These are phyloP conservation scores for Podospora australis DNA, from an alignment of 495 filamentous ascomycete genomes.

Conservation along the genomic window DNA sequence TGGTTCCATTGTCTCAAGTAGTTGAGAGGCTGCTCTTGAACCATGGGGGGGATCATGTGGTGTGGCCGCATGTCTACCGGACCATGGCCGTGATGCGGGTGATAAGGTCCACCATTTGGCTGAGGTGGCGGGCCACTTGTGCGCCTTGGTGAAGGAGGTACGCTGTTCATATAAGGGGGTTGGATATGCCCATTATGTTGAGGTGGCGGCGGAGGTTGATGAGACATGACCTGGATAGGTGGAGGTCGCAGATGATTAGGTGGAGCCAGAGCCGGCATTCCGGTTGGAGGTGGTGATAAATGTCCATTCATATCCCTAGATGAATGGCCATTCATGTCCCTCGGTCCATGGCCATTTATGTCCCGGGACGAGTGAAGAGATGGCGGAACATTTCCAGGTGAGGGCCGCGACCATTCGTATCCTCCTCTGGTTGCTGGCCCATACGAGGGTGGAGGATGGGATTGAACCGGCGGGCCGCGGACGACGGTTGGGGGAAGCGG, in stretches of 20 bases:
- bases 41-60: conserved; percentile 20
- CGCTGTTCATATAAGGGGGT: conserved; percentile 32
- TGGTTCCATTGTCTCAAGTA: conserved; percentile 27
- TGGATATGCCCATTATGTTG: conserved; percentile 40
- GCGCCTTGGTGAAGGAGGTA: conserved; percentile 35
- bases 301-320: too few species aligned
- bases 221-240: conserved; percentile 24
- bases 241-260: conserved; percentile 38
- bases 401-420: conserved; percentile 34
- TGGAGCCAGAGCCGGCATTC: conserved; percentile 36
- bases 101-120: conserved; percentile 20
- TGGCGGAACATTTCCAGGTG: conserved; percentile 28
- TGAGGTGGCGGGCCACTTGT: conserved; percentile 23
- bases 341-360: conserved; percentile 29
- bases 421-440: conserved; percentile 15
- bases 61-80: conserved; percentile 32
- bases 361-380: conserved; percentile 29
- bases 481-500: conserved; percentile 22
- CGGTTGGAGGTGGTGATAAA: conserved; percentile 11
- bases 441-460: conserved; percentile 15
- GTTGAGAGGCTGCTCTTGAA: conserved; percentile 28
- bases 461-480: conserved; percentile 23
- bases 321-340: conserved; percentile 34
- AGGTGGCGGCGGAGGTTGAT: conserved; percentile 30
- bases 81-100: conserved; percentile 19